Conservation (phyloP, 345 rosid genomes). For the Ceriops zippeliana region DNA sequence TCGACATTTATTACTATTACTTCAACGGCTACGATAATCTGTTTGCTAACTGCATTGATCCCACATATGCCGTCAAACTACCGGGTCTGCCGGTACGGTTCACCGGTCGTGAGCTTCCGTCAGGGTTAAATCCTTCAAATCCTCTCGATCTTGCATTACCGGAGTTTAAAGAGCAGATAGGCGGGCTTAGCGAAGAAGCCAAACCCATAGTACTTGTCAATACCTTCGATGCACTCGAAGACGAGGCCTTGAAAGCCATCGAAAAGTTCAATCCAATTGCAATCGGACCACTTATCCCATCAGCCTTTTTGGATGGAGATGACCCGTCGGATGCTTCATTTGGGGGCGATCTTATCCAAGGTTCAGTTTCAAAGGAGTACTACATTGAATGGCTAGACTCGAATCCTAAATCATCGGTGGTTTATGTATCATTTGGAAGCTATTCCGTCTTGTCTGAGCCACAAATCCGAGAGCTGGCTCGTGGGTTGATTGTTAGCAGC, state of each 20-base stretch:
- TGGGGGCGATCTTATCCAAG: constrained; percentile 31
- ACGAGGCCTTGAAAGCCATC: constrained; percentile 5
- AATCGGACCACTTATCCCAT: constrained; percentile 9
- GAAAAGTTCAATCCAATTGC: neutral
- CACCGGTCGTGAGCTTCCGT: constrained; percentile 43
- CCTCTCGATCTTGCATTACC: constrained; percentile 5
- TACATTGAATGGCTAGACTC: constrained; percentile 45
- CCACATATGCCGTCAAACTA: constrained; percentile 25
- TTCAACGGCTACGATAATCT: constrained; percentile 36
- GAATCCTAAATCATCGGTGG: constrained; percentile 29
- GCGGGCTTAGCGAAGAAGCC: neutral
- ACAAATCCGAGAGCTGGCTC: constrained; percentile 48
- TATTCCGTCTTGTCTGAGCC: constrained; percentile 28
- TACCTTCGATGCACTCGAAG: constrained; percentile 9
- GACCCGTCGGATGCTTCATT: constrained; percentile 26
- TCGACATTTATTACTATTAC: constrained; percentile 53
- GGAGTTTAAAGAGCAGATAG: constrained; percentile 12
- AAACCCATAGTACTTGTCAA: constrained; percentile 1
- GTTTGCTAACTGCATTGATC: constrained; percentile 23
- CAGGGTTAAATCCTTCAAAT: constrained; percentile 36
- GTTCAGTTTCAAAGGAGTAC: constrained; percentile 8
- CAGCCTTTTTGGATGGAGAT: constrained; percentile 19
- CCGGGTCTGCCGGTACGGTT: constrained; percentile 41
- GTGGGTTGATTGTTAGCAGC: constrained; percentile 28
- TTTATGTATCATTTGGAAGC: constrained; percentile 62